These are phyloP conservation scores for Dalbergia oliveri DNA, from an alignment of 306 rosid species.

Conservation along the genomic window DNA sequence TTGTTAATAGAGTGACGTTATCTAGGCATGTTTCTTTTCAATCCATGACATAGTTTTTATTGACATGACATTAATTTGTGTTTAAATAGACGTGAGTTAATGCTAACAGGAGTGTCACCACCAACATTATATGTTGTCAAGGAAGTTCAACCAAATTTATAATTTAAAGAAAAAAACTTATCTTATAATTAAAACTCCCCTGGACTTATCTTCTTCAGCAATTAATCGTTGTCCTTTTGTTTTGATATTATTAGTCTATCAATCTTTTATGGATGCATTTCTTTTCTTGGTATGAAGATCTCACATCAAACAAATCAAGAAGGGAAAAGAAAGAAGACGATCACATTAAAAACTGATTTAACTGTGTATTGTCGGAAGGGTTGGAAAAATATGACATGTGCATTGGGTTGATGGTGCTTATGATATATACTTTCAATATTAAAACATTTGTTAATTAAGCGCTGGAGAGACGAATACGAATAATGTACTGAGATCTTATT, in stretches of 20 bases:
- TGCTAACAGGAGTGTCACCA: neutral
- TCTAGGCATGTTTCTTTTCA: neutral
- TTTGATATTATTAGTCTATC: neutral
- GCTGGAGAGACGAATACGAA: too few species aligned
- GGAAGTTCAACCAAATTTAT: neutral
- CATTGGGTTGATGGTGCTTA: too few species aligned
- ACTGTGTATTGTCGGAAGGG: neutral
- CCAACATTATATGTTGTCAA: neutral
- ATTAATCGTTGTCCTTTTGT: neutral
- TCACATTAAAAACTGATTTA: neutral
- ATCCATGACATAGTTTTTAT: neutral
- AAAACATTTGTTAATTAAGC: too few species aligned
- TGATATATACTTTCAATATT: too few species aligned
- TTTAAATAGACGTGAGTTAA: neutral
- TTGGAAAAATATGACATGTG: neutral
- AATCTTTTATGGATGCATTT: neutral
- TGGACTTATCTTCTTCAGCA: neutral
- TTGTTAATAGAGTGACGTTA: too few species aligned
- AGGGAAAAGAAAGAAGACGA: too few species aligned
- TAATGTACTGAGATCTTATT: too few species aligned
- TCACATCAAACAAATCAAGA: too few species aligned
- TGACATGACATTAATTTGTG: neutral
- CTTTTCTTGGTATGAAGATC: too few species aligned
- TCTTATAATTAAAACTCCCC: too few species aligned
- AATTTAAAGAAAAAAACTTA: neutral